Percentiles rank a stretch among this genome's conserved stretches.
Conservation (phyloP, 257 asterid species). For the Solanum tacnaense region DNA sequence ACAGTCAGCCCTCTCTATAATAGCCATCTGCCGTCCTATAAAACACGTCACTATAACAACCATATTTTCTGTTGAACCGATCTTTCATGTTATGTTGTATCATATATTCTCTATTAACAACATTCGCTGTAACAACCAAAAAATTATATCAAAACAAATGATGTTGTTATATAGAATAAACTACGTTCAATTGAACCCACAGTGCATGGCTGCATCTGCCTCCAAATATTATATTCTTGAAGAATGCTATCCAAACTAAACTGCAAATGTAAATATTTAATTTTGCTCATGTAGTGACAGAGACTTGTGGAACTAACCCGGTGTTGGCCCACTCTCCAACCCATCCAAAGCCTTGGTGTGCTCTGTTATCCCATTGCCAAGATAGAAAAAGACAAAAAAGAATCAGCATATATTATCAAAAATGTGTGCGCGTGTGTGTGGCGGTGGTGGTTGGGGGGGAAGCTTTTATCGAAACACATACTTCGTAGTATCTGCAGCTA, state of each 20-base stretch:
- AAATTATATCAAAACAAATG: background rate
- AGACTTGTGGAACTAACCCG: slow-evolving; percentile 44
- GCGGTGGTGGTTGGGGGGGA: background rate
- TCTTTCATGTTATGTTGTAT: background rate
- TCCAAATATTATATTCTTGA: background rate
- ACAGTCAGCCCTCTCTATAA: background rate
- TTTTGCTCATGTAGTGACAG: background rate
- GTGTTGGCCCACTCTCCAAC: slow-evolving; percentile 99
- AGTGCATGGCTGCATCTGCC: background rate
- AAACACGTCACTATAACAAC: background rate
- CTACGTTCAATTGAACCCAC: background rate
- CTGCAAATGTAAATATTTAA: background rate
- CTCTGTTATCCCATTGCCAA: slow-evolving; percentile 34
- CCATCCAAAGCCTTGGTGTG: slow-evolving; percentile 99
- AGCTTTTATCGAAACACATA: slow-evolving; percentile 3
- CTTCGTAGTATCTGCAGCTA: slow-evolving; percentile 88
- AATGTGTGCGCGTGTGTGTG: background rate
- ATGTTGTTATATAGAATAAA: background rate
- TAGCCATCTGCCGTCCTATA: background rate
- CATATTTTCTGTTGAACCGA: background rate
- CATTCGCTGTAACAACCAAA: background rate
- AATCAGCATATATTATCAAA: background rate
- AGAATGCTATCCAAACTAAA: background rate
- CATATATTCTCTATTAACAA: background rate
- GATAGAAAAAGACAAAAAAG: background rate